These are phyloP conservation scores for Phytophthora crassamura DNA, from an alignment of 352 stramenopile species.

Conservation along the genomic window DNA sequence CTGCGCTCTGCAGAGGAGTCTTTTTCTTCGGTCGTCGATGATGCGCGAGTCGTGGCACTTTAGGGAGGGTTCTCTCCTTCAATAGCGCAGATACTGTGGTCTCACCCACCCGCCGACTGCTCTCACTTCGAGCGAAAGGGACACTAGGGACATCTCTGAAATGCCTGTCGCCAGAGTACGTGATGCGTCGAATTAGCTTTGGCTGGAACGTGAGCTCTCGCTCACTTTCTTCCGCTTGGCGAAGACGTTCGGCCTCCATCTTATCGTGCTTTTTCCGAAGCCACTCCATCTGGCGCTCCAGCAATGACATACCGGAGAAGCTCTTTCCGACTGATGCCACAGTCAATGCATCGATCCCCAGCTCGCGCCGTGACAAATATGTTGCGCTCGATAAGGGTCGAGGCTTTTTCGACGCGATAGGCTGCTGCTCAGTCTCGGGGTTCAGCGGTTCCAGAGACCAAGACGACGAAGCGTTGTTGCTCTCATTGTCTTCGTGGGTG, in stretches of 20 bases:
- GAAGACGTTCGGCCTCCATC: slow-evolving; percentile 63
- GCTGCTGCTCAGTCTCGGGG: slow-evolving; percentile 19
- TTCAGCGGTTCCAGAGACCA: slow-evolving; percentile 35
- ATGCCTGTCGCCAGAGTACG: slow-evolving; percentile 53
- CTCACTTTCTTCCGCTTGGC: slow-evolving; percentile 74
- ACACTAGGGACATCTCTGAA: slow-evolving; percentile 31
- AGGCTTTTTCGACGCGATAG: slow-evolving; percentile 15
- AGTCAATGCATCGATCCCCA: slow-evolving; percentile 11
- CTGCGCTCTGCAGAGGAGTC: slow-evolving; percentile 42
- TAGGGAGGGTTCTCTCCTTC: slow-evolving; percentile 50
- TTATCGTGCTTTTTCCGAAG: slow-evolving; percentile 83
- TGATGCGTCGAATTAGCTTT: slow-evolving; percentile 77
- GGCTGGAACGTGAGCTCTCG: slow-evolving; percentile 87
- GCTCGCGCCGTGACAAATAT: slow-evolving; percentile 27
- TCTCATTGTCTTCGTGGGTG: slow-evolving; percentile 24
- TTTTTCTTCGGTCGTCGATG: slow-evolving; percentile 43
- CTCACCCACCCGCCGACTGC: slow-evolving; percentile 31
- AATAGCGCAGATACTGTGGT: neutral
- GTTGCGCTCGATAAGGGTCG: slow-evolving; percentile 28
- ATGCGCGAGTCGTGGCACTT: slow-evolving; percentile 41
- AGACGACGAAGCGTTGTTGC: slow-evolving; percentile 35
- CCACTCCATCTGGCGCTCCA: slow-evolving; percentile 84
- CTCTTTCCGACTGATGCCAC: slow-evolving; percentile 37
- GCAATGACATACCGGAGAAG: slow-evolving; percentile 74
- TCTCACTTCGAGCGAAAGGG: slow-evolving; percentile 30